Evolutionary conservation across 164 flowering plant genomes (phyloP).

Genomic region (Macadamia integrifolia): DNA sequence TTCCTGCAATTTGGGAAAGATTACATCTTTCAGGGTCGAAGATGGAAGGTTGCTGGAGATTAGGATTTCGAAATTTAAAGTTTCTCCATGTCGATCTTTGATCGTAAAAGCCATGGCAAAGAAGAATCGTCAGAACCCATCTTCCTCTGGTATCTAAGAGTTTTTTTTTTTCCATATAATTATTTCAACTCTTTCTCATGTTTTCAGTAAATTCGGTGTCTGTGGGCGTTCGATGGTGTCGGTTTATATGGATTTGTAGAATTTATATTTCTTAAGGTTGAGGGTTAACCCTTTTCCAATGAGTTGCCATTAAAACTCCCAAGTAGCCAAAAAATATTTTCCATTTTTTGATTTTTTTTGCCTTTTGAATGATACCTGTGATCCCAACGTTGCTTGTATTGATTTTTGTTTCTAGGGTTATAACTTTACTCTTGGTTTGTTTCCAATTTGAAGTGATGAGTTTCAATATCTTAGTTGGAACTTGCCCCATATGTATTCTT

Average conservation of each 20-base stretch:
- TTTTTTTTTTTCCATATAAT: neutral
- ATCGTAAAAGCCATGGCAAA: conserved; percentile 21
- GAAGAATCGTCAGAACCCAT: conserved; percentile 20
- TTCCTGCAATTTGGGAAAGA: conserved; percentile 9
- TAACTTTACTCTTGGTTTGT: too few species aligned
- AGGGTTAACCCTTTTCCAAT: neutral
- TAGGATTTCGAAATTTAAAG: conserved; percentile 11
- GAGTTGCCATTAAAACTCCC: neutral
- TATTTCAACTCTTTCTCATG: neutral
- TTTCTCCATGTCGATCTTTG: conserved; percentile 8
- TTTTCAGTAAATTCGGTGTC: neutral
- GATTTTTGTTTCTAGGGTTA: too few species aligned
- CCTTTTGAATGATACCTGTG: too few species aligned
- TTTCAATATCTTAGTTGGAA: too few species aligned
- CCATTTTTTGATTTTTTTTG: too few species aligned
- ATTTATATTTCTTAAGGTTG: neutral
- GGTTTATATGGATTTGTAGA: neutral
- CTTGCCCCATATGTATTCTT: too few species aligned
- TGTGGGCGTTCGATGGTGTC: neutral
- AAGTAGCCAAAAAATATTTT: too few species aligned
- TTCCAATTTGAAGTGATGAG: too few species aligned
- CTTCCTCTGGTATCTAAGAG: conserved; percentile 15
- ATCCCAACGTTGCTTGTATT: too few species aligned
- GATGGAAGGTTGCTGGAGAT: conserved; percentile 10
- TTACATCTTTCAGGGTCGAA: conserved; percentile 7